A percentile compares a stretch with the other conserved stretches of the same genome.
These are phyloP conservation scores for Solanum lignicaule DNA, from an alignment of 257 asterid genomes.

Conservation along the genomic window DNA sequence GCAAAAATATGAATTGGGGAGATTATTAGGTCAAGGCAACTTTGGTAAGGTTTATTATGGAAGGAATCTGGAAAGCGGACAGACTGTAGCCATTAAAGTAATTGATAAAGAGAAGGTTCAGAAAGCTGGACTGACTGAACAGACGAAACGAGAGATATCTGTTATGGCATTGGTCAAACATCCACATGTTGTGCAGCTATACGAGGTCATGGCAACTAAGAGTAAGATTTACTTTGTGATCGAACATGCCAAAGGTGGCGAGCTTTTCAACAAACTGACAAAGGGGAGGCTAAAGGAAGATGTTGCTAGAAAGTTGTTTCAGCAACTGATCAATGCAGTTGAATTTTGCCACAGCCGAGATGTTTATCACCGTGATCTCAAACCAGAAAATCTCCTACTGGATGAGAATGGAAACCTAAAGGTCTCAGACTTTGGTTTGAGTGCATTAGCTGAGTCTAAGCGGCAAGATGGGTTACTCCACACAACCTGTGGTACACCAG, in stretches of 20 bases:
- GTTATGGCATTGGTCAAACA: conserved; percentile 61
- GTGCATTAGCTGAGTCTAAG: conserved; percentile 47
- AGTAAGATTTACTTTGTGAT: conserved; percentile 57
- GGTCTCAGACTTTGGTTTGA: conserved; percentile 73
- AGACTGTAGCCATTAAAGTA: conserved; percentile 71
- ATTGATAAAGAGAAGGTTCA: conserved; percentile 62
- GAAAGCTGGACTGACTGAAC: conserved; percentile 49
- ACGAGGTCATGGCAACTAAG: conserved; percentile 77
- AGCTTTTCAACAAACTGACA: conserved; percentile 57
- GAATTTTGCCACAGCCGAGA: conserved; percentile 58
- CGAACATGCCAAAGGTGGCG: conserved; percentile 82
- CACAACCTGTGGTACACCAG: conserved; percentile 84
- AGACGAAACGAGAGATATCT: conserved; percentile 69
- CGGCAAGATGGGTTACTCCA: conserved; percentile 64
- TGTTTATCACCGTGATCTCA: conserved; percentile 72
- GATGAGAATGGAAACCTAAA: conserved; percentile 60
- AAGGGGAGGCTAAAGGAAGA: conserved; percentile 63
- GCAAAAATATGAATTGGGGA: conserved; percentile 75
- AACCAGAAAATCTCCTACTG: conserved; percentile 63
- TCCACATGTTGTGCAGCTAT: conserved; percentile 40
- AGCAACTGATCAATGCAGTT: conserved; percentile 52
- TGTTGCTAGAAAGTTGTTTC: conserved; percentile 51
- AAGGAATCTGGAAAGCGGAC: conserved; percentile 44
- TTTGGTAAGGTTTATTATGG: conserved; percentile 80
- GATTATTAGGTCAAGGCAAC: conserved; percentile 71